Percentiles rank a stretch among this genome's conserved stretches.
These are phyloP conservation scores for Copromyces sp. DNA, from an alignment of 495 filamentous ascomycete genomes.

Conservation along the genomic window DNA sequence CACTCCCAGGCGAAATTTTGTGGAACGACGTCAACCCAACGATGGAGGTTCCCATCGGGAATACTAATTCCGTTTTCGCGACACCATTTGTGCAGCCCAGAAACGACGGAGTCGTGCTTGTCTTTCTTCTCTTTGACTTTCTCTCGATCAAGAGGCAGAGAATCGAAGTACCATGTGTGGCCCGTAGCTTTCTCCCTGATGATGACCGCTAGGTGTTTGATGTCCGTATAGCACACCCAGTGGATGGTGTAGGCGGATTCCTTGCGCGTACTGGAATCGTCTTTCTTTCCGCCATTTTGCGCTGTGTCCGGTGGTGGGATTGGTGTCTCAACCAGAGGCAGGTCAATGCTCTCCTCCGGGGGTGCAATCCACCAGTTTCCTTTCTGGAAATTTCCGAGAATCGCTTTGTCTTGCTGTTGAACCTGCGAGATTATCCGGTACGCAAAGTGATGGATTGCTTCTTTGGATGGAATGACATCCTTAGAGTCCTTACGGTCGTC, in stretches of 20 bases:
- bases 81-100: neutral
- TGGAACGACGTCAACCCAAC: neutral
- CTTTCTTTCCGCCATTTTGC: neutral
- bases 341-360: neutral
- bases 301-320: neutral
- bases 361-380: slow-evolving; percentile 5
- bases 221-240: neutral
- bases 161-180: slow-evolving; percentile 2
- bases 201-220: neutral
- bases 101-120: neutral
- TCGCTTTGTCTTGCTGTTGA: neutral
- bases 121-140: neutral
- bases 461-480: neutral
- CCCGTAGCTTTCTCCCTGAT: slow-evolving; percentile 1
- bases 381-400: neutral
- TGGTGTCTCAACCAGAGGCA: neutral
- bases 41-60: neutral
- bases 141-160: neutral
- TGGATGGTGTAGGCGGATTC: neutral
- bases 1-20: neutral
- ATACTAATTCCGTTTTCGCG: neutral
- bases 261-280: neutral
- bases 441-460: neutral
- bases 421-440: neutral
- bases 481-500: neutral